Percentiles rank a stretch among this genome's conserved stretches.
Conservation (phyloP, 2,329 filamentous ascomycete genomes). For the Penicillium palitans region DNA sequence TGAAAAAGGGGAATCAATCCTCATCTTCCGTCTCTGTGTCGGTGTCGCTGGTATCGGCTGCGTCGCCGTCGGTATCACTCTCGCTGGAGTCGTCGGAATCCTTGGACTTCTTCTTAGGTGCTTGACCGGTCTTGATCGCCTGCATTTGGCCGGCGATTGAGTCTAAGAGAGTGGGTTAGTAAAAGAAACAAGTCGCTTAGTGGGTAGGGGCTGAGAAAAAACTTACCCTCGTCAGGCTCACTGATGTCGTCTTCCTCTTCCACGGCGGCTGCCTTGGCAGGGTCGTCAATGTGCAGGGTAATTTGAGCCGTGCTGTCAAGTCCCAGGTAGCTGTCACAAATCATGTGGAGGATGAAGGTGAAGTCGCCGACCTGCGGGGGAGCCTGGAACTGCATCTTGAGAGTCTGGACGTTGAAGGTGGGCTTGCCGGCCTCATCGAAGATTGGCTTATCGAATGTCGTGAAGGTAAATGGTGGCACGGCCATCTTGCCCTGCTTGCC, state of each 20-base stretch:
- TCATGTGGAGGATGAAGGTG: constrained; percentile 88
- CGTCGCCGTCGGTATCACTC: constrained; percentile 65
- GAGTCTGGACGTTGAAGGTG: constrained; percentile 90
- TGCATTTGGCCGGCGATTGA: constrained; percentile 90
- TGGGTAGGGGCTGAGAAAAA: not conserved
- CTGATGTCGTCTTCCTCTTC: constrained; percentile 91
- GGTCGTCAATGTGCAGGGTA: constrained; percentile 83
- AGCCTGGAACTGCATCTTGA: constrained; percentile 96
- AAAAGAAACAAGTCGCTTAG: constrained; percentile 7
- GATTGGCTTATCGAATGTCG: constrained; percentile 84
- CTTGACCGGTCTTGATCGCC: constrained; percentile 70
- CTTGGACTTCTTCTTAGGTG: constrained; percentile 57
- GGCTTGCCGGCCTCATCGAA: constrained; percentile 78
- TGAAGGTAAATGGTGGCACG: constrained; percentile 94
- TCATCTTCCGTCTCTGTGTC: constrained; percentile 78
- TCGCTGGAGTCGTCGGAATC: constrained; percentile 61
- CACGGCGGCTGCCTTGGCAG: constrained; percentile 77
- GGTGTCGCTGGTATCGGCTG: constrained; percentile 57
- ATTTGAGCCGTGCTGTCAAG: constrained; percentile 92
- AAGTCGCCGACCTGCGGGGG: constrained; percentile 91
- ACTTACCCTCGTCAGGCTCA: constrained; percentile 94
- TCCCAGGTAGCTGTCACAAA: constrained; percentile 93
- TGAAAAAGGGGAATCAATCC: constrained; percentile 45
- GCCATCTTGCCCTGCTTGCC: constrained; percentile 94
- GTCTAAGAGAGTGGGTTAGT: constrained; percentile 54